A percentile compares a stretch with the other conserved stretches of the same genome.
Conservation (phyloP, 805 yeast species). For the Barnettozyma botsteinii region DNA sequence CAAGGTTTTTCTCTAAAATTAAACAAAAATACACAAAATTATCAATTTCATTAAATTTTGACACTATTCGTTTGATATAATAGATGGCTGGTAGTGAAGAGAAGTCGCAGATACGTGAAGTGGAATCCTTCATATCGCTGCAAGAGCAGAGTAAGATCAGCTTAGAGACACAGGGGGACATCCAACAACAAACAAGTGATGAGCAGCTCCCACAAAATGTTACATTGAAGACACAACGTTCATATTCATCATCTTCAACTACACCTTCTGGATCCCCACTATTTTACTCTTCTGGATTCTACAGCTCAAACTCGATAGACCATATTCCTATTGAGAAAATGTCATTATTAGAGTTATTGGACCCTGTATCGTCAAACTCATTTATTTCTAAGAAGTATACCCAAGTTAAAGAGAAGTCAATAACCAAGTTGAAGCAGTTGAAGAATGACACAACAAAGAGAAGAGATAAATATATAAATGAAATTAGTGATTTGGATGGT, state of each 20-base stretch:
- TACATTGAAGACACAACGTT: conserved; percentile 7
- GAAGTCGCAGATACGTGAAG: no score
- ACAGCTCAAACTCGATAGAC: conserved; percentile 15
- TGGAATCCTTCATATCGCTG: no score
- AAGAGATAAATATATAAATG: conserved; percentile 16
- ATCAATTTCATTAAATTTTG: no score
- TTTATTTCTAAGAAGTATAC: conserved; percentile 23
- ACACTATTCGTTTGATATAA: no score
- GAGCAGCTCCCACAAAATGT: neutral
- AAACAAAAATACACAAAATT: neutral
- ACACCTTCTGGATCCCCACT: conserved; percentile 23
- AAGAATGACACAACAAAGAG: conserved; percentile 18
- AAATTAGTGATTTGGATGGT: conserved; percentile 21
- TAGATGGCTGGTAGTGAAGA: no score
- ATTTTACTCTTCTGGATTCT: conserved; percentile 18
- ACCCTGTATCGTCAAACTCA: conserved; percentile 24
- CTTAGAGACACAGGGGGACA: no score
- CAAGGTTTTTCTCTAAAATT: neutral
- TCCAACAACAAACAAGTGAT: neutral
- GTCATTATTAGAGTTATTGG: conserved; percentile 25
- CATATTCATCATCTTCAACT: conserved; percentile 18
- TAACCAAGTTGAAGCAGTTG: conserved; percentile 16
- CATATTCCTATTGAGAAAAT: conserved; percentile 23
- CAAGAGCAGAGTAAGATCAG: no score
- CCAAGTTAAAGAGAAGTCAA: conserved; percentile 22